Percentiles rank a stretch among this genome's conserved stretches.
These are phyloP conservation scores for Xylaria longipes DNA, from an alignment of 495 filamentous ascomycete species.

Conservation along the genomic window DNA sequence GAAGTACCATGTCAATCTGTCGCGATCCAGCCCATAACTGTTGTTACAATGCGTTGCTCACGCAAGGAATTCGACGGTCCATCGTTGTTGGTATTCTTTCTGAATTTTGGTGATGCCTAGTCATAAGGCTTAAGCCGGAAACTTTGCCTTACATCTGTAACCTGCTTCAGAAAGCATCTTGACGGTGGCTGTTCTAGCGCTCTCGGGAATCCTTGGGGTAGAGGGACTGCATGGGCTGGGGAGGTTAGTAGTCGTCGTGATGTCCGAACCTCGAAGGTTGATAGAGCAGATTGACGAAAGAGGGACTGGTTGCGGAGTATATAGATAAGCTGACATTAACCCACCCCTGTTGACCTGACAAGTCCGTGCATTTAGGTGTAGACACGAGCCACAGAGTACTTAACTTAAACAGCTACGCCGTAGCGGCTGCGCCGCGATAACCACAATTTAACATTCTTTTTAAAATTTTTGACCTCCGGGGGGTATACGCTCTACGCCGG, in stretches of 20 bases:
- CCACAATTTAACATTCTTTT: no score
- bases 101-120: conserved; percentile 45
- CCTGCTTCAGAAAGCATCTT: conserved; percentile 84
- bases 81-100: conserved; percentile 35
- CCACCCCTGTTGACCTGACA: no score
- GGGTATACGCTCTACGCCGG: no score
- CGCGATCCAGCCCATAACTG: conserved; percentile 25
- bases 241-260: conserved; percentile 44
- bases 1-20: conserved; percentile 25
- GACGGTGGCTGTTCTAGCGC: conserved; percentile 50
- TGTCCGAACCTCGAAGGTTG: conserved; percentile 40
- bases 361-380: no score
- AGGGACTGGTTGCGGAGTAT: conserved; percentile 41
- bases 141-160: conserved; percentile 79
- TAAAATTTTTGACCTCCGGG: no score
- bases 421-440: no score
- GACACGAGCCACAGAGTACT: no score
- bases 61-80: conserved; percentile 35
- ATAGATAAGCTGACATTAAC: no score
- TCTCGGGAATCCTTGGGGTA: conserved; percentile 42
- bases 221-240: conserved; percentile 38
- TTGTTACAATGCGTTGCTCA: conserved; percentile 28
- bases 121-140: conserved; percentile 51
- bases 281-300: conserved; percentile 35
- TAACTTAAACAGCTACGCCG: no score